Evolutionary conservation across 192 early-diverging fungal genomes (phyloP).

Genomic region (Coemansia biformis): DNA sequence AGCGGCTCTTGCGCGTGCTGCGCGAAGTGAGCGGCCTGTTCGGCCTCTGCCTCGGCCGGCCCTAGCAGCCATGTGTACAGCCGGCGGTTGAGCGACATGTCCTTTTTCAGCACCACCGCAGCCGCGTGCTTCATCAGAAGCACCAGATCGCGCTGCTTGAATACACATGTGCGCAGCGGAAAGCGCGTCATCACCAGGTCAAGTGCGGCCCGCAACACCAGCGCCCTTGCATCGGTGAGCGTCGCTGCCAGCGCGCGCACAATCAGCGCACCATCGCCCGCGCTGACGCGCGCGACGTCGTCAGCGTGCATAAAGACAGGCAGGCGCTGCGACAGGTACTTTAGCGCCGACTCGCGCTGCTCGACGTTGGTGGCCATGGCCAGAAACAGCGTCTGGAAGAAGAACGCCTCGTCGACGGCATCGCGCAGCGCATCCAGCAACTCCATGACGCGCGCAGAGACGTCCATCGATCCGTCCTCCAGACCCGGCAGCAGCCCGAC

Average conservation of each 20-base stretch:
- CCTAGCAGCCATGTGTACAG: conserved; percentile 90
- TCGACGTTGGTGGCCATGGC: conserved; percentile 64
- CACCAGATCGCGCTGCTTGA: conserved; percentile 61
- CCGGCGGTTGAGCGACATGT: conserved; percentile 90
- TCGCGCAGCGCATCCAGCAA: conserved; percentile 64
- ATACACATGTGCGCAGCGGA: conserved; percentile 40
- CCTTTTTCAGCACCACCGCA: conserved; percentile 76
- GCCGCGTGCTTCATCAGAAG: conserved; percentile 68
- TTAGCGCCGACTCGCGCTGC: conserved; percentile 65
- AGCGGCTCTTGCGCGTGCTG: conserved; percentile 51
- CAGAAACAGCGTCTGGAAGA: conserved; percentile 81
- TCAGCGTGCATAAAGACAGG: conserved; percentile 54
- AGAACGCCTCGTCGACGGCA: conserved; percentile 66
- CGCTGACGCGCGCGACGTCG: conserved; percentile 62
- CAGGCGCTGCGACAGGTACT: conserved; percentile 71
- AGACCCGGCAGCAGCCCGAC: conserved; percentile 76
- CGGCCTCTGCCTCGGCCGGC: conserved; percentile 45
- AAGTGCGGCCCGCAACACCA: conserved; percentile 80
- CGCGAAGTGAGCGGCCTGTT: conserved; percentile 53
- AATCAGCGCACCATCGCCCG: conserved; percentile 65
- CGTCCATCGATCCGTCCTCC: conserved; percentile 86
- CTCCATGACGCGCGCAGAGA: conserved; percentile 62
- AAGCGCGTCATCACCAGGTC: conserved; percentile 67
- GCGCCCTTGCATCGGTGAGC: conserved; percentile 63
- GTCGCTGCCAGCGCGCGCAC: conserved; percentile 69